Percentiles rank a stretch among this genome's conserved stretches.
Conservation (phyloP, 2,329 filamentous ascomycete genomes). For the Scopulariopsis brevicaulis region DNA sequence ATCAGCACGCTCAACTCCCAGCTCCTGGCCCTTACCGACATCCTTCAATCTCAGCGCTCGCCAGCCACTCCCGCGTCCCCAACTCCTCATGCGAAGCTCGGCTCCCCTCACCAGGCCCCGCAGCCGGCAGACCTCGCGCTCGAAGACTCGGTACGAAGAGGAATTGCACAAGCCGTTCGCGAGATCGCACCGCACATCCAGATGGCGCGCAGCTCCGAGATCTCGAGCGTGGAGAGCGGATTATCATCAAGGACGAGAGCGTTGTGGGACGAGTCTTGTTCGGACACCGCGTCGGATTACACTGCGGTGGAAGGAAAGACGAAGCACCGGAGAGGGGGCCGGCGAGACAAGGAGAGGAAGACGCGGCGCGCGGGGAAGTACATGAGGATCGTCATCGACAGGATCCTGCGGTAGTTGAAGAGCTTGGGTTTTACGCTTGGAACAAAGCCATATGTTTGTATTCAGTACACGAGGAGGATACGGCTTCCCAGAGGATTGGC, state of each 20-base stretch:
- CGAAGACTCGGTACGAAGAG: not conserved
- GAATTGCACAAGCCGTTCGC: not conserved
- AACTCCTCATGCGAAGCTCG: not conserved
- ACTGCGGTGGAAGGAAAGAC: not conserved
- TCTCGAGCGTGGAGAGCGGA: too few relatives aligned
- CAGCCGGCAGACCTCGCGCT: not conserved
- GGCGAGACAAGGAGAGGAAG: not conserved
- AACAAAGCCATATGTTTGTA: not conserved
- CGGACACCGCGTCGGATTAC: not conserved
- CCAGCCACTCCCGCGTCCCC: not conserved
- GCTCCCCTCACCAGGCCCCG: not conserved
- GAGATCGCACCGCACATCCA: not conserved
- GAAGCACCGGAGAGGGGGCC: not conserved
- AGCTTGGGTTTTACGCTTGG: not conserved
- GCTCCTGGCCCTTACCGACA: slow-evolving; percentile 33
- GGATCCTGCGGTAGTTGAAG: not conserved
- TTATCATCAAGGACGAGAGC: too few relatives aligned
- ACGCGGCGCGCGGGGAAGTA: not conserved
- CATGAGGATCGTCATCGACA: not conserved
- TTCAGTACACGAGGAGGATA: too few relatives aligned
- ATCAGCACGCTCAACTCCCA: slow-evolving; percentile 15
- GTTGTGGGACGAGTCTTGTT: not conserved
- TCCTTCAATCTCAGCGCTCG: slow-evolving; percentile 15
- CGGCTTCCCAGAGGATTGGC: too few relatives aligned
- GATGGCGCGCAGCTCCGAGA: too few relatives aligned